These are phyloP conservation scores for Fraxinus pennsylvanica DNA, from an alignment of 257 asterid species.

Conservation along the genomic window DNA sequence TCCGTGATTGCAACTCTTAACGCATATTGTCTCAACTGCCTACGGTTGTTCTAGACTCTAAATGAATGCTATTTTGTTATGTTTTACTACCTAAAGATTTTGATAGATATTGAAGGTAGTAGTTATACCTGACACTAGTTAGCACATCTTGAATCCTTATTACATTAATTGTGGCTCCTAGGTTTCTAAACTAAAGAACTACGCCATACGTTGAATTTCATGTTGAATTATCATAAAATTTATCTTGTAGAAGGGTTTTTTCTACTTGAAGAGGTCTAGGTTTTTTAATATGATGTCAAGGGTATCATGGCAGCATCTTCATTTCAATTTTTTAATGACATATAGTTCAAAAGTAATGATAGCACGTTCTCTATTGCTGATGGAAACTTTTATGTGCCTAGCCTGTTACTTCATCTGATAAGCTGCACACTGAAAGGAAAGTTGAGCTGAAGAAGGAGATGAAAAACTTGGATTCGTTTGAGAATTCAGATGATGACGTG, in stretches of 20 bases:
- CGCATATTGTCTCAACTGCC: too few relatives aligned
- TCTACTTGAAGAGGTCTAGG: too few relatives aligned
- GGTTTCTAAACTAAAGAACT: too few relatives aligned
- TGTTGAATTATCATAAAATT: constrained; percentile 6
- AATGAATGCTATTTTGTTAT: too few relatives aligned
- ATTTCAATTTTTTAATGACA: constrained; percentile 12
- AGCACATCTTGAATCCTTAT: too few relatives aligned
- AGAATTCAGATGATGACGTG: constrained; percentile 60
- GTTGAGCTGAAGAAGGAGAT: constrained; percentile 44
- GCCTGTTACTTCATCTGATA: constrained; percentile 46
- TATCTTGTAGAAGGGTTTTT: too few relatives aligned
- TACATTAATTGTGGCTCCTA: too few relatives aligned
- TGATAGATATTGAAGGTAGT: too few relatives aligned
- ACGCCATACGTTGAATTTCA: constrained; percentile 18
- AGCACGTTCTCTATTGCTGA: background rate
- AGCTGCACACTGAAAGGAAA: constrained; percentile 39
- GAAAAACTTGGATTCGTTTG: constrained; percentile 38
- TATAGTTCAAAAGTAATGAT: background rate
- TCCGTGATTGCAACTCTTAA: background rate
- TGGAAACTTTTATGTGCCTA: constrained; percentile 28
- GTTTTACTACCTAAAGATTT: too few relatives aligned
- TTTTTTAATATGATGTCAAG: background rate
- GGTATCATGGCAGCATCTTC: constrained; percentile 12
- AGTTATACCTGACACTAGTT: too few relatives aligned
- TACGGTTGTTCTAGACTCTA: too few relatives aligned